These are phyloP conservation scores for Cyathus striatus DNA, from an alignment of 768 basidiomycete species.

Conservation along the genomic window DNA sequence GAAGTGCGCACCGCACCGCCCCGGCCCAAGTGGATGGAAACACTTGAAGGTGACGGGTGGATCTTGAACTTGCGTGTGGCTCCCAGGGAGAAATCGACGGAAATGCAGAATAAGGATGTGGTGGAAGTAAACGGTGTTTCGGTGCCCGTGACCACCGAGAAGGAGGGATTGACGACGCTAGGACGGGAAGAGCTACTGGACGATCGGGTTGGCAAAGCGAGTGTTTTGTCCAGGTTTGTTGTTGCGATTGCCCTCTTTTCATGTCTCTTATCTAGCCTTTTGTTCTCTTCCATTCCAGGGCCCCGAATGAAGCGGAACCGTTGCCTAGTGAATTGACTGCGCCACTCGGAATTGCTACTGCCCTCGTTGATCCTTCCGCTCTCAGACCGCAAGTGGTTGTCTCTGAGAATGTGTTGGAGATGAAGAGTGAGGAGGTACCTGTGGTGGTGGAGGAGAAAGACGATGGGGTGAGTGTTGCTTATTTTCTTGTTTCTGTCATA, in stretches of 20 bases:
- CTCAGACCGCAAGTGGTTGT: constrained; percentile 6
- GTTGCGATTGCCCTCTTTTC: neutral
- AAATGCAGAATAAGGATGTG: constrained; percentile 20
- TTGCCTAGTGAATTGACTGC: constrained; percentile 56
- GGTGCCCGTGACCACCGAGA: constrained; percentile 63
- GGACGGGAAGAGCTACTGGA: constrained; percentile 78
- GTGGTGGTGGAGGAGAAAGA: constrained; percentile 12
- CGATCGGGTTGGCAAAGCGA: constrained; percentile 60
- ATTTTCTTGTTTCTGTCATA: too few species aligned
- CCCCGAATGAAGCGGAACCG: constrained; percentile 48
- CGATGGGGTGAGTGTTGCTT: too few species aligned
- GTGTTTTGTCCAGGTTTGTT: constrained; percentile 62
- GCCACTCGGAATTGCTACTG: constrained; percentile 57
- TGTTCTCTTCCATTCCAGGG: constrained; percentile 25
- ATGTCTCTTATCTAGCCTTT: constrained; percentile 4
- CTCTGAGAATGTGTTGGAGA: constrained; percentile 11
- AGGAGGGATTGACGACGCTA: constrained; percentile 66
- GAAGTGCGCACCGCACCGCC: constrained; percentile 53
- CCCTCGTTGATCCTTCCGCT: constrained; percentile 44
- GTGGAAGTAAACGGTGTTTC: constrained; percentile 43
- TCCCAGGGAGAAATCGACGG: constrained; percentile 24
- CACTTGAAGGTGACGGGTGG: constrained; percentile 24
- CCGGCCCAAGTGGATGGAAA: constrained; percentile 74
- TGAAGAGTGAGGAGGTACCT: too few species aligned
- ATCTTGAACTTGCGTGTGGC: constrained; percentile 53